A percentile compares a stretch with the other conserved stretches of the same genome.
These are phyloP conservation scores for Cladosporium cucumerinum DNA, from an alignment of 2,329 filamentous ascomycete species.

Conservation along the genomic window DNA sequence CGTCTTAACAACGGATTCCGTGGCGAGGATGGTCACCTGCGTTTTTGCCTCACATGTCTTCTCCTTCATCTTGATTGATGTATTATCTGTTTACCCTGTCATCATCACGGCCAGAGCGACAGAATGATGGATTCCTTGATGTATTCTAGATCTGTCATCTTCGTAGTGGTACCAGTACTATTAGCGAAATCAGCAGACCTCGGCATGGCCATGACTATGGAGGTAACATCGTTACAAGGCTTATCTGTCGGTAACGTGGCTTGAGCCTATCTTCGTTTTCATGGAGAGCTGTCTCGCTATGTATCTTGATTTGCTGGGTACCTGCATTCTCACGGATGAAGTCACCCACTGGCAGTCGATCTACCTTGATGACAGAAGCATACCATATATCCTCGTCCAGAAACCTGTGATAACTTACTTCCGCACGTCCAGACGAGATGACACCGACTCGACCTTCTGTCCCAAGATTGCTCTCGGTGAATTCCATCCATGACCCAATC, in stretches of 20 bases:
- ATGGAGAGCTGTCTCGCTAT: neutral
- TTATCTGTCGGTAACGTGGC: neutral
- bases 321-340: conserved; percentile 3
- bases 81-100: neutral
- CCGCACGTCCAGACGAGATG: neutral
- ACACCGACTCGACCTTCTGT: neutral
- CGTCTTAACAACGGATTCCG: conserved; percentile 15
- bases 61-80: neutral
- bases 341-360: neutral
- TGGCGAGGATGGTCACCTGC: conserved; percentile 15
- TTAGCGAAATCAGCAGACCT: neutral
- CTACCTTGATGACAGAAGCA: neutral
- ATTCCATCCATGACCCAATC: conserved; percentile 7
- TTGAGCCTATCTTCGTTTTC: neutral
- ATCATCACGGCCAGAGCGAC: neutral
- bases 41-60: conserved; percentile 15
- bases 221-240: neutral
- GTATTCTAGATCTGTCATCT: neutral
- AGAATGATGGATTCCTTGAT: neutral
- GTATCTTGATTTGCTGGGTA: conserved; percentile 14
- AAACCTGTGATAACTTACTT: neutral
- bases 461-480: neutral
- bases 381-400: neutral
- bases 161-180: neutral
- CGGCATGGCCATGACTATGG: neutral